A percentile compares a stretch with the other conserved stretches of the same genome.
Evolutionary conservation across 1,284 basidiomycete genomes (phyloP).

Genomic region (Psilocybe mexicana): DNA sequence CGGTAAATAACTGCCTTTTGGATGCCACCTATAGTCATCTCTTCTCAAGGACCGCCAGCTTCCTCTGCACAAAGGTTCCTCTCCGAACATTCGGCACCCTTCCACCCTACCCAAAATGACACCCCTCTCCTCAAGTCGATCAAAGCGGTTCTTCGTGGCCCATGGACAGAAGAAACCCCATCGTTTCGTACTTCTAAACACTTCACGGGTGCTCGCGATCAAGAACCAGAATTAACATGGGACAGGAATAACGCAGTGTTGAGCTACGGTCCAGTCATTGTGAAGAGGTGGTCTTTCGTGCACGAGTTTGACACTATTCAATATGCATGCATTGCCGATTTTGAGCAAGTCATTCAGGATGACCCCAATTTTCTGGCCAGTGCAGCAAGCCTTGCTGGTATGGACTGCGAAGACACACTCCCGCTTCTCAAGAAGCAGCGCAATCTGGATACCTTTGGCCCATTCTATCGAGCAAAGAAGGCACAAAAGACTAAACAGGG

Average conservation of each 20-base stretch:
- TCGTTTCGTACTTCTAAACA: slow-evolving; percentile 41
- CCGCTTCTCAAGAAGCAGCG: slow-evolving; percentile 16
- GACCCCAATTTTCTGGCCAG: slow-evolving; percentile 30
- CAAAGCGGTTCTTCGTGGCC: slow-evolving; percentile 50
- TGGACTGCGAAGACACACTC: slow-evolving; percentile 5
- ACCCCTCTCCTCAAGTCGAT: slow-evolving; percentile 54
- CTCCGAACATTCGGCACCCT: slow-evolving; percentile 18
- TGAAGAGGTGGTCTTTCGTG: slow-evolving; percentile 74
- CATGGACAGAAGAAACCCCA: slow-evolving; percentile 40
- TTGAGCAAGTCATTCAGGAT: slow-evolving; percentile 49
- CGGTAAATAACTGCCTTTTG: background rate
- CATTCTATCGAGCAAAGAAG: slow-evolving; percentile 49
- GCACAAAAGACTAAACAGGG: slow-evolving; percentile 32
- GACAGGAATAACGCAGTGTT: slow-evolving; percentile 66
- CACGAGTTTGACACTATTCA: slow-evolving; percentile 72
- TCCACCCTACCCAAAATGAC: slow-evolving; percentile 25
- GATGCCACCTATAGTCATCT: slow-evolving; percentile 32
- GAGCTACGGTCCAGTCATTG: slow-evolving; percentile 69
- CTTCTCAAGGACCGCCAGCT: slow-evolving; percentile 35
- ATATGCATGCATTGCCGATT: slow-evolving; percentile 74
- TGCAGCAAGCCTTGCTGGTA: slow-evolving; percentile 41
- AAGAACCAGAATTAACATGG: slow-evolving; percentile 69
- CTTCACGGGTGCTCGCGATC: slow-evolving; percentile 34
- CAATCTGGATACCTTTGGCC: slow-evolving; percentile 57
- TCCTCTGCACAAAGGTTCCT: slow-evolving; percentile 35